A percentile compares a stretch with the other conserved stretches of the same genome.
These are phyloP conservation scores for Saccharomyces hybrid DNA, from an alignment of 1,139 yeast species.

Conservation along the genomic window DNA sequence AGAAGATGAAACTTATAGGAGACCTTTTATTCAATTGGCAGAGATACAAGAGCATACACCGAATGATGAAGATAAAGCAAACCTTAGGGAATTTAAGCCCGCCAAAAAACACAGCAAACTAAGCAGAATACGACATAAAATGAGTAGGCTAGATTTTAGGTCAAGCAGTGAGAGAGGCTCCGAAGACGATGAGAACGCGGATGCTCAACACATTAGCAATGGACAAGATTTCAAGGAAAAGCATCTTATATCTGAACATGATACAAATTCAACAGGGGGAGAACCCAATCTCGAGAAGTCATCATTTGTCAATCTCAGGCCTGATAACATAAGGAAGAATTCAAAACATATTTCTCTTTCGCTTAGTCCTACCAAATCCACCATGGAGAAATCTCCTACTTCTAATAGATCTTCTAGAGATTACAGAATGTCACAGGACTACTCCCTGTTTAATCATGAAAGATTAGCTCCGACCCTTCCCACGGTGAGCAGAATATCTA, in stretches of 20 bases:
- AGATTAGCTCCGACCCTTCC: background rate
- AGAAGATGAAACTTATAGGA: background rate
- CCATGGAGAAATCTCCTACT: background rate
- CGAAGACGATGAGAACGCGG: background rate
- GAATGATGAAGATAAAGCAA: background rate
- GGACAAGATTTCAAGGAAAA: background rate
- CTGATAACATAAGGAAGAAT: background rate
- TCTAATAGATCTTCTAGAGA: background rate
- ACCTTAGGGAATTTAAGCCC: background rate
- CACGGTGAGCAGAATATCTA: slow-evolving; percentile 2
- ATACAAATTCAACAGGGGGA: background rate
- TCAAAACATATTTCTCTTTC: background rate
- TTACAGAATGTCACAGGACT: background rate
- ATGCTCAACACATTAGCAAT: background rate
- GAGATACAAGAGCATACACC: background rate
- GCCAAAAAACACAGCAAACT: slow-evolving; percentile 5
- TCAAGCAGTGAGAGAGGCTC: background rate
- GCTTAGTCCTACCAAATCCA: background rate
- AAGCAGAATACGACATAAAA: slow-evolving; percentile 8
- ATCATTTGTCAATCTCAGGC: background rate
- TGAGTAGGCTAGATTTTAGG: slow-evolving; percentile 9
- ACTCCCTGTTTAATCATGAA: background rate
- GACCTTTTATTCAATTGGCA: background rate
- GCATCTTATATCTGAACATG: background rate
- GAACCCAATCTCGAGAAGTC: background rate